Evolutionary conservation across 2,329 filamentous ascomycete genomes (phyloP), one percentile per base, ranked within the genome.

Genomic region (Aspergillus pseudotamarii): DNA sequence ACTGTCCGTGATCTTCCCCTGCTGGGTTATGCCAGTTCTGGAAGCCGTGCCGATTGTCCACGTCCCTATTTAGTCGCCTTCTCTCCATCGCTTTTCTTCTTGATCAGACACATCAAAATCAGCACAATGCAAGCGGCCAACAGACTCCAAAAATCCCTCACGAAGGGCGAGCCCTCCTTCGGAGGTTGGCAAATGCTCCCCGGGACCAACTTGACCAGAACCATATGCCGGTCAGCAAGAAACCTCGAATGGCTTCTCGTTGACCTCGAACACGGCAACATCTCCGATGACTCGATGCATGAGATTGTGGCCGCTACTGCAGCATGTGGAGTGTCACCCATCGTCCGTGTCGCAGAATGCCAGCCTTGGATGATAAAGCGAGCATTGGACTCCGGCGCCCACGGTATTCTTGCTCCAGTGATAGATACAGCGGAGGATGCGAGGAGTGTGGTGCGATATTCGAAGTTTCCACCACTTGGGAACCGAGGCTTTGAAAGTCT

Each of bases 401-500:
- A 75, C 30, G 72, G 70, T 1, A 68, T 75, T 21, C 57, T 75
- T 54, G 68, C 69, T 0, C 71, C 72, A 4, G 59, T 70, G 28
- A 61, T 85, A 28, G 80, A 84, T 14, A 68, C 57, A 6, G 57
- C 36, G 8, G 57, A 58, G 23, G 62, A 66, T 32, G 64, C 59
- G 1, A 32, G 14, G 11, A 34, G 53, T 16, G 48, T 71, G 14
- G 69, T 71, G 0, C 21, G 46, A 50, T 57, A 58, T 53, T 61
- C 64, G 6, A 66, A 68, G 55, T 70, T 61, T 53, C 69, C 68
- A 4, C 65, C 65, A 0, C 3, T 32, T 11, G 57, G 57, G 1
- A 59, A 51, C 3, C 30, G 45, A 1, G 57, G 57, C 1, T 59
- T 51, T 21, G 57, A 51, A 32, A 32, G 41, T 11, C n/a, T 28